phyloP scores from a whole-genome alignment of 768 basidiomycete genomes.

The Mycena maculata region DNA sequence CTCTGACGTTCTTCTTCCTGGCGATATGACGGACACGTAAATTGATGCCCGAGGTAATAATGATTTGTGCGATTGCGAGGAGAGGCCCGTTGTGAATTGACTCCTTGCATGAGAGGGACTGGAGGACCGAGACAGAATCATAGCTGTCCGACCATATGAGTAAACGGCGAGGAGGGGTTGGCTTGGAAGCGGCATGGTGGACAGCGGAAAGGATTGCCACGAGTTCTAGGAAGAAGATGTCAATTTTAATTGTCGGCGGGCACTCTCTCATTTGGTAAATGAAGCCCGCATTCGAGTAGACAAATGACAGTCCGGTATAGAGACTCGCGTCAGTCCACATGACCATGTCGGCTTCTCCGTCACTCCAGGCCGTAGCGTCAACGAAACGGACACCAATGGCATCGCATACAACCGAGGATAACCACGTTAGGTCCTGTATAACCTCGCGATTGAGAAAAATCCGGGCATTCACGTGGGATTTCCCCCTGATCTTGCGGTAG shows the following conservation, averaged over 20 bases:
- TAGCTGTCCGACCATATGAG: slow-evolving; percentile 37
- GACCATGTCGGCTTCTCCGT: slow-evolving; percentile 11
- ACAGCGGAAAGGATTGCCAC: slow-evolving; percentile 36
- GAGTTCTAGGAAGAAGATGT: slow-evolving; percentile 14
- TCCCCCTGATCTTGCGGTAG: slow-evolving; percentile 30
- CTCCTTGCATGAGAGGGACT: slow-evolving; percentile 20
- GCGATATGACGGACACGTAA: slow-evolving; percentile 31
- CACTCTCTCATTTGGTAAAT: slow-evolving; percentile 2
- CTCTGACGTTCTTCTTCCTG: slow-evolving; percentile 32
- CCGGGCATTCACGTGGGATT: background rate
- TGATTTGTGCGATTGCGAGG: slow-evolving; percentile 26
- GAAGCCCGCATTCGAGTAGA: slow-evolving; percentile 7
- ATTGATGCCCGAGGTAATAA: slow-evolving; percentile 31
- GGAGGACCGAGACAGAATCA: slow-evolving; percentile 35
- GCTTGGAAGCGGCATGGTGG: slow-evolving; percentile 24
- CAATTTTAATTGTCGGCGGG: background rate
- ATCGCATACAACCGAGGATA: background rate
- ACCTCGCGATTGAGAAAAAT: slow-evolving; percentile 10
- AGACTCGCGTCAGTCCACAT: slow-evolving; percentile 18
- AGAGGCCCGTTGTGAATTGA: slow-evolving; percentile 27
- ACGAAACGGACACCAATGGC: slow-evolving; percentile 8
- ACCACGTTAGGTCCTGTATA: slow-evolving; percentile 3
- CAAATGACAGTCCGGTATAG: background rate
- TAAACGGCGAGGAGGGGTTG: slow-evolving; percentile 30
- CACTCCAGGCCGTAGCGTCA: background rate